These are phyloP conservation scores for Pseudoturritis turrita DNA, from an alignment of 345 rosid genomes.

Conservation along the genomic window DNA sequence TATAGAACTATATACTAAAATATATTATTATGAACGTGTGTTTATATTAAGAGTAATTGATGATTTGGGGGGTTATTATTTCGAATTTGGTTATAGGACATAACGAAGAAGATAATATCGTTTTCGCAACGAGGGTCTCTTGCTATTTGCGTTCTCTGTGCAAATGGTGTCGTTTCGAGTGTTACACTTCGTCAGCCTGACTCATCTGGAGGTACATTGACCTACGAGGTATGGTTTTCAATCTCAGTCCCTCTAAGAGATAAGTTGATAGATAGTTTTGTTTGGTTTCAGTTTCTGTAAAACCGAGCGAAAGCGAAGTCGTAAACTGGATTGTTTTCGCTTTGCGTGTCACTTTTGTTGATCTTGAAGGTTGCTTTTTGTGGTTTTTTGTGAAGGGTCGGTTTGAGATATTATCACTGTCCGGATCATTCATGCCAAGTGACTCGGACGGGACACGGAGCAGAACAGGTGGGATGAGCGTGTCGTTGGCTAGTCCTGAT, in stretches of 20 bases:
- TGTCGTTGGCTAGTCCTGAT: slow-evolving; percentile 84
- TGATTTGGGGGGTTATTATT: neutral
- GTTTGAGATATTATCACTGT: slow-evolving; percentile 85
- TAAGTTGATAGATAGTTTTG: too few species aligned
- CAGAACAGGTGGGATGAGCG: slow-evolving; percentile 95
- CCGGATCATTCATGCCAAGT: slow-evolving; percentile 92
- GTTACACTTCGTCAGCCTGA: slow-evolving; percentile 92
- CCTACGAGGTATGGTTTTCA: slow-evolving; percentile 63
- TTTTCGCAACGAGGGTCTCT: slow-evolving; percentile 94
- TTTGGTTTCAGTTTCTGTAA: neutral
- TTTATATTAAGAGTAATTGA: neutral
- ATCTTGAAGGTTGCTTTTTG: neutral
- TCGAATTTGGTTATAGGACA: slow-evolving; percentile 47
- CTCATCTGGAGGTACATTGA: slow-evolving; percentile 95
- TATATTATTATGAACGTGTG: neutral
- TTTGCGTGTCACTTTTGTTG: neutral
- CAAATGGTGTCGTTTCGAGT: slow-evolving; percentile 87
- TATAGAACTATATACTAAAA: too few species aligned
- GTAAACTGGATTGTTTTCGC: neutral
- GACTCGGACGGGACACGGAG: slow-evolving; percentile 72
- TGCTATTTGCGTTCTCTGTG: slow-evolving; percentile 80
- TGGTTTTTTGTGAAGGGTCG: slow-evolving; percentile 56
- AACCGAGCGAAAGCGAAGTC: too few species aligned
- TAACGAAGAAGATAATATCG: slow-evolving; percentile 86
- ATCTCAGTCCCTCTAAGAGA: too few species aligned